Evolutionary conservation across 208 protist species (phyloP).

Genomic region (Wallacemonas sp.): DNA sequence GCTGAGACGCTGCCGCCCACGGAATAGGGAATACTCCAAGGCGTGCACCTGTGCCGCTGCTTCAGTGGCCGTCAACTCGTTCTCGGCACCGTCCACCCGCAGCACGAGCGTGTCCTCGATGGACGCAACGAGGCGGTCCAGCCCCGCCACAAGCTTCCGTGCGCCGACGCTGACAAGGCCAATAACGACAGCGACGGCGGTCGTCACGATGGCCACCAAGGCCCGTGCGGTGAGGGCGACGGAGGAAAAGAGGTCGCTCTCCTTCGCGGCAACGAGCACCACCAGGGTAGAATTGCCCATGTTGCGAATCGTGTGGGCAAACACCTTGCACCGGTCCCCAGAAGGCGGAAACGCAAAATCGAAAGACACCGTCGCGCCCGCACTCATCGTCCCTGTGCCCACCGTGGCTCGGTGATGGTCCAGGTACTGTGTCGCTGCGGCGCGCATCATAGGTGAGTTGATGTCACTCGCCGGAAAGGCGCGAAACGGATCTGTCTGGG

Average conservation of each 20-base stretch:
- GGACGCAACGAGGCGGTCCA: slow-evolving; percentile 12
- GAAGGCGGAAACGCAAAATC: slow-evolving; percentile 2
- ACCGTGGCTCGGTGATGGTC: neutral
- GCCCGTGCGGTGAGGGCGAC: slow-evolving; percentile 9
- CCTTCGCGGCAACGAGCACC: slow-evolving; percentile 18
- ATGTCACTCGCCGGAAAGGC: slow-evolving; percentile 5
- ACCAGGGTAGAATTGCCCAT: neutral
- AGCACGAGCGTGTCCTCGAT: slow-evolving; percentile 17
- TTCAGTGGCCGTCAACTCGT: neutral
- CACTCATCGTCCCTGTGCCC: no score
- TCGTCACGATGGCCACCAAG: slow-evolving; percentile 3
- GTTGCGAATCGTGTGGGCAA: slow-evolving; percentile 3
- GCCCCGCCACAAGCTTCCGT: slow-evolving; percentile 8
- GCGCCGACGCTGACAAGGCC: neutral
- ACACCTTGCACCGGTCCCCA: slow-evolving; percentile 12
- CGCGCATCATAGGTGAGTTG: slow-evolving; percentile 14
- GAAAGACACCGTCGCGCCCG: neutral
- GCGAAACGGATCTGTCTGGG: neutral
- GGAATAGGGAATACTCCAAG: neutral
- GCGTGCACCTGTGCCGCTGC: no score
- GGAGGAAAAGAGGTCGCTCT: slow-evolving; percentile 15
- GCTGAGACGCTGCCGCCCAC: neutral
- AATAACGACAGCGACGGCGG: slow-evolving; percentile 2
- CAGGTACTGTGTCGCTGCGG: neutral
- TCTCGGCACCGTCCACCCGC: slow-evolving; percentile 12